Base-by-base conservation (phyloP, 2,329 filamentous ascomycete genomes). In the Fusarium camptoceras region DNA sequence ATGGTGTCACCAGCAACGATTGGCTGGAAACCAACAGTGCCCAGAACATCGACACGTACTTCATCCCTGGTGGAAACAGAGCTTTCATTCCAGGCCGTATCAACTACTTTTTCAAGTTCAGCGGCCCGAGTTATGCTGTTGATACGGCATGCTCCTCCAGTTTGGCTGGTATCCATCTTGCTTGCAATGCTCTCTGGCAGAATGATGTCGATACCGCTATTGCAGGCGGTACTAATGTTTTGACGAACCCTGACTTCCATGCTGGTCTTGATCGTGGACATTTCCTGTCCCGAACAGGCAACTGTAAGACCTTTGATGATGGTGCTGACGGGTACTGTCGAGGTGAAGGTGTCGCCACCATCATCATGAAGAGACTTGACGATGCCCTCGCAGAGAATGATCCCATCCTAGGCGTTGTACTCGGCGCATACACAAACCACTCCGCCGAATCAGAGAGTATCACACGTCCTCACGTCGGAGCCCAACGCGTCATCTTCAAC, bases 101-200 rank as follows among this genome's bases (percentile, higher is more conserved):
- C 76, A 93, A 93, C 80, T 94, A 93, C 79, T 91, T 90, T 78
- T 93, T 93, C 80, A 91, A 92, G 73, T 94, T 93, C 79, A 88
- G 85, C 46, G 92, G 92, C 0, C 91, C 91, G 0, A 92, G 89
- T 25, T 90, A 89, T 75, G 92, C 87, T 55, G 84, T 93, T 48
- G 92, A 94, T 72, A 94, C 92, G n/a, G 92, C 92, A 7, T 94
- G 92, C 76, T 93, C 91, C 0, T 93, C 91, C 1, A 91, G 89
- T 68, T 84, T 92, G 12, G 90, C 91, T 6, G 91, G 91, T 1
- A 89, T 94, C 48, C 89, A 93, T 71, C 81, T 92, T 3, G 82
- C 83, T 1, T 94, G 92, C 79, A 90, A 90, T 10, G 89, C 92
- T 0, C 83, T 93, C 0, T 89, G 87, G 85, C 83, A 83, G 8